Conservation (phyloP, 1,284 basidiomycete species). For the Mycena sp. region DNA sequence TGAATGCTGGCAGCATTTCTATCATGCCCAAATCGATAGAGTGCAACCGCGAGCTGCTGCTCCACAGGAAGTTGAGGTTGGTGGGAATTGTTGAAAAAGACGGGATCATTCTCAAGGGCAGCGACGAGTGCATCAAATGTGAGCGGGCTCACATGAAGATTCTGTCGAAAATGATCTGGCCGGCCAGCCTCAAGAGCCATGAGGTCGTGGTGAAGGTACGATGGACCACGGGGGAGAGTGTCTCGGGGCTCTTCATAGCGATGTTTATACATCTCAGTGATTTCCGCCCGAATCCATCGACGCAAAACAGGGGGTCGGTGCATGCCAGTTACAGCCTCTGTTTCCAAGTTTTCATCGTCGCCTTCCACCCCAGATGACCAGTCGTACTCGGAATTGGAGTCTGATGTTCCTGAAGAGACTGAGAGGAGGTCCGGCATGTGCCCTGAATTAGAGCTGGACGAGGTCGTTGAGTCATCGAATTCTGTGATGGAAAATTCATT, state of each 20-base stretch:
- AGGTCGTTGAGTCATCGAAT: neutral
- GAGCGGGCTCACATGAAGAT: slow-evolving; percentile 14
- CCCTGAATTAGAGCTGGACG: neutral
- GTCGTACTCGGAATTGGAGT: neutral
- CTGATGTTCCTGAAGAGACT: neutral
- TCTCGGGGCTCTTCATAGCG: slow-evolving; percentile 12
- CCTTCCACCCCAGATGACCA: neutral
- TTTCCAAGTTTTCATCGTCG: neutral
- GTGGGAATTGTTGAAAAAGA: slow-evolving; percentile 10
- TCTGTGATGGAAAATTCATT: too few relatives aligned
- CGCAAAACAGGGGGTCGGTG: neutral
- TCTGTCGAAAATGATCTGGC: slow-evolving; percentile 13
- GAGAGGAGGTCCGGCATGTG: neutral
- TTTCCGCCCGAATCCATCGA: neutral
- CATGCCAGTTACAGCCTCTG: neutral
- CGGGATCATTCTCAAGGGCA: neutral
- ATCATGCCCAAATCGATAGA: slow-evolving; percentile 46
- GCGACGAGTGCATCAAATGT: slow-evolving; percentile 17
- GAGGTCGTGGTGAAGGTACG: slow-evolving; percentile 12
- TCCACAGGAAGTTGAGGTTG: slow-evolving; percentile 34
- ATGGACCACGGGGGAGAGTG: slow-evolving; percentile 9
- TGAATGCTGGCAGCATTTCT: slow-evolving; percentile 43
- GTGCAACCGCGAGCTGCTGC: slow-evolving; percentile 43
- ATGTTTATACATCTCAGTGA: slow-evolving; percentile 7
- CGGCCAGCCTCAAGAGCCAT: neutral